phyloP scores from a whole-genome alignment of 192 early-diverging fungal species.

The Coemansia sp. region DNA sequence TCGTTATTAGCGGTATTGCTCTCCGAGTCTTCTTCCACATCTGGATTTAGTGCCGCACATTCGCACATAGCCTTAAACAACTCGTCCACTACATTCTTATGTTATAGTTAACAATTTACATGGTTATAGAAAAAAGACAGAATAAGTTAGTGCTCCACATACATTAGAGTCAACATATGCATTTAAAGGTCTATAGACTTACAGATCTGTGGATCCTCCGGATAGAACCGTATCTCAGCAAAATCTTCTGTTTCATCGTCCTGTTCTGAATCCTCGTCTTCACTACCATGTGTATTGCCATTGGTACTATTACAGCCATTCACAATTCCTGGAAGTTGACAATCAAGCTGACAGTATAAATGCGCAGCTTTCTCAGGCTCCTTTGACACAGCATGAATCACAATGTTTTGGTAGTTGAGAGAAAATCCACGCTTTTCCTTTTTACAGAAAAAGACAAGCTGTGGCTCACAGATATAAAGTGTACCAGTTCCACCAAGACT shows the following conservation, averaged over 20 bases:
- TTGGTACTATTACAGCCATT: background rate
- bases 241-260: conserved; percentile 21
- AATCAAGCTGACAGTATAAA: conserved; percentile 45
- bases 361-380: background rate
- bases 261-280: conserved; percentile 1
- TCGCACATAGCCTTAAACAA: conserved; percentile 41
- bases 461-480: conserved; percentile 19
- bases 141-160: no score
- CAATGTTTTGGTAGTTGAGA: conserved; percentile 29
- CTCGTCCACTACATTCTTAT: conserved; percentile 19
- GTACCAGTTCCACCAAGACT: conserved; percentile 3
- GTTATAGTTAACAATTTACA: no score
- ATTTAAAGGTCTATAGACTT: background rate
- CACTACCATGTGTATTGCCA: background rate
- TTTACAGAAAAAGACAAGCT: conserved; percentile 14
- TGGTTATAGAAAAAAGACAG: no score
- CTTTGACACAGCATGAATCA: conserved; percentile 33
- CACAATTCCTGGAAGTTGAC: conserved; percentile 15
- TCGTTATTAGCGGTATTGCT: background rate
- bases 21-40: conserved; percentile 2
- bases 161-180: no score
- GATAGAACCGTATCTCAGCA: conserved; percentile 29
- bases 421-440: conserved; percentile 11
- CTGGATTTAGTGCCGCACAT: conserved; percentile 36
- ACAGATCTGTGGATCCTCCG: conserved; percentile 1